Evolutionary conservation across 179 eudicot species (phyloP), one percentile per base, ranked within the genome.

Genomic region (Carnegiea gigantea): DNA sequence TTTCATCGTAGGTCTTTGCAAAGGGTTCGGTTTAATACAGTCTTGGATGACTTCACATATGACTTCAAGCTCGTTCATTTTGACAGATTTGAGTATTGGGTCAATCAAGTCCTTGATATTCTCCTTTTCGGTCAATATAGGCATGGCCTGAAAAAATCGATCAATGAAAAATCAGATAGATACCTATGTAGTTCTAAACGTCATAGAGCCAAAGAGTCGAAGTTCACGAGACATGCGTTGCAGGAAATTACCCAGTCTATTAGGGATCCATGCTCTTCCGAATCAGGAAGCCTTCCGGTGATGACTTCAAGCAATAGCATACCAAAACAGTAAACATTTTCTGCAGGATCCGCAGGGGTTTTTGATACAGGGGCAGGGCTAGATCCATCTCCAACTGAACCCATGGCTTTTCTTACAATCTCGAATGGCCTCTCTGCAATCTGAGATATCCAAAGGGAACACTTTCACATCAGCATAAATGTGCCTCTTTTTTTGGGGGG

Each of bases 281-380:
- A 91, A 79, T 85, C 71, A 18, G 88, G 91, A 62, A 88, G 89
- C 89, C 86, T 92, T 82, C 97, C 99, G 0, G 99, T 90, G 64
- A 94, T 88, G 49, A 90, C 84, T 83, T 96, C 98, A n/a, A 96
- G 97, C 89, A 96, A 79, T 79, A 96, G 53, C 15, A 96, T 44
- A 54, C 99, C 99, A 75, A 93, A 94, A 78, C 85, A 84, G 80
- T 94, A 87, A 11, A 95, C 88, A 80, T 94, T 91, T 43, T 90
- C 88, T 83, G 93, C 90, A 11, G 78, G 82, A 75, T 93, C 91
- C 64, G 85, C 80, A 36, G 44, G 68, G 30, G 85, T 85, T 78
- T 86, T 86, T 23, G 81, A 71, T 67, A 78, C 87, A 73, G n/a
- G 10, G 33, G 78, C 78, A 70, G 85, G 83, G 68, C 64, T 83